Conservation (phyloP, 2,329 filamentous ascomycete species). For the Cadophora sp. region DNA sequence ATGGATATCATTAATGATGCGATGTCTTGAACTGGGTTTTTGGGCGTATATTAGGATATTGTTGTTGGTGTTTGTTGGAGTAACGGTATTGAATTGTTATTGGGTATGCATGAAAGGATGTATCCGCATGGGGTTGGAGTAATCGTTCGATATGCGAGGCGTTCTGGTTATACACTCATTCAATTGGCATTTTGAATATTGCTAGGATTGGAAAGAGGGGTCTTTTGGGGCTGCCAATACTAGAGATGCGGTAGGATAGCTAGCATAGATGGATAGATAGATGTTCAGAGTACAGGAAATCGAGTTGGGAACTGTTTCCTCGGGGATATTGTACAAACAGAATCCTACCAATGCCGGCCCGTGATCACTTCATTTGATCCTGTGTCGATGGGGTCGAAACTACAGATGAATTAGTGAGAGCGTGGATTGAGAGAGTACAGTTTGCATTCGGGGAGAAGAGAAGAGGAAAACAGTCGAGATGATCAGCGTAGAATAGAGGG, state of each 20-base stretch:
- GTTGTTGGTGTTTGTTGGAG: slow-evolving; percentile 5
- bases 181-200: slow-evolving; percentile 24
- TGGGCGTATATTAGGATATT: not conserved
- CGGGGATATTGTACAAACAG: not conserved
- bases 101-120: slow-evolving; percentile 21
- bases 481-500: too few relatives aligned
- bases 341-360: not conserved
- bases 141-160: slow-evolving; percentile 13
- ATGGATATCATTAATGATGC: slow-evolving; percentile 78
- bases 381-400: slow-evolving; percentile 32
- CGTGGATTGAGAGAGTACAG: not conserved
- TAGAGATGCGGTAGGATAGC: not conserved
- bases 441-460: not conserved
- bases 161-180: slow-evolving; percentile 23
- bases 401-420: slow-evolving; percentile 16
- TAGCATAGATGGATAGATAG: not conserved
- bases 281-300: not conserved
- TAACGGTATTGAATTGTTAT: not conserved
- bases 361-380: slow-evolving; percentile 26
- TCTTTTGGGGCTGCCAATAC: not conserved
- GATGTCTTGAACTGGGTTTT: slow-evolving; percentile 11
- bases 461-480: not conserved
- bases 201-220: not conserved
- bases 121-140: not conserved
- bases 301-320: not conserved